Conservation (phyloP, 257 asterid genomes). For the Solanum chiquidenum region DNA sequence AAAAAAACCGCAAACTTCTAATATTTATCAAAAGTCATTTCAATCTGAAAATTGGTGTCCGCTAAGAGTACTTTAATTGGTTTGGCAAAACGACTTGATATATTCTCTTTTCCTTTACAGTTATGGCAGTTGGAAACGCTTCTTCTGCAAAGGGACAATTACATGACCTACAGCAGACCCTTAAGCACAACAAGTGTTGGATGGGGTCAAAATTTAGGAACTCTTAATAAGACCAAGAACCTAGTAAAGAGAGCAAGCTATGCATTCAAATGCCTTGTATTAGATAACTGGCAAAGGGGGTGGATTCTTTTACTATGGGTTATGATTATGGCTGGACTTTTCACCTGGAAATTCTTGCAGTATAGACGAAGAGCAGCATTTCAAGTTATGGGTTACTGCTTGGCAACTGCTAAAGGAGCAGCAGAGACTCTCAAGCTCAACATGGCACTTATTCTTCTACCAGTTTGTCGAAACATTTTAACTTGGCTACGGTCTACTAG, state of each 20-base stretch:
- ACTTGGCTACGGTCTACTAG: slow-evolving; percentile 65
- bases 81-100: not conserved
- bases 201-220: slow-evolving; percentile 52
- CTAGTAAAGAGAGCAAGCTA: slow-evolving; percentile 11
- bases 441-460: slow-evolving; percentile 85
- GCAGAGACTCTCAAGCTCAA: slow-evolving; percentile 90
- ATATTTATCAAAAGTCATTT: not conserved
- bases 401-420: slow-evolving; percentile 85
- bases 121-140: slow-evolving; percentile 91
- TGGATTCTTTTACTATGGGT: slow-evolving; percentile 60
- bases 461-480: slow-evolving; percentile 69
- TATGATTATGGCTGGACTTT: slow-evolving; percentile 49
- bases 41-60: not conserved
- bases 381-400: slow-evolving; percentile 72
- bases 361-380: slow-evolving; percentile 50
- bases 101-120: slow-evolving; percentile 22
- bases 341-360: slow-evolving; percentile 74
- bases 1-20: not conserved
- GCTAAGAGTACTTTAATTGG: not conserved
- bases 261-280: slow-evolving; percentile 14
- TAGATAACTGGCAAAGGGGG: slow-evolving; percentile 82
- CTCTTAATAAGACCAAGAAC: slow-evolving; percentile 9
- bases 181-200: slow-evolving; percentile 58
- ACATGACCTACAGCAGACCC: slow-evolving; percentile 84
- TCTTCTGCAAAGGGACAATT: slow-evolving; percentile 66